Evolutionary conservation across 2,329 filamentous ascomycete species (phyloP), one percentile per base, ranked within the genome.

Genomic region (Peltaster fructicola): DNA sequence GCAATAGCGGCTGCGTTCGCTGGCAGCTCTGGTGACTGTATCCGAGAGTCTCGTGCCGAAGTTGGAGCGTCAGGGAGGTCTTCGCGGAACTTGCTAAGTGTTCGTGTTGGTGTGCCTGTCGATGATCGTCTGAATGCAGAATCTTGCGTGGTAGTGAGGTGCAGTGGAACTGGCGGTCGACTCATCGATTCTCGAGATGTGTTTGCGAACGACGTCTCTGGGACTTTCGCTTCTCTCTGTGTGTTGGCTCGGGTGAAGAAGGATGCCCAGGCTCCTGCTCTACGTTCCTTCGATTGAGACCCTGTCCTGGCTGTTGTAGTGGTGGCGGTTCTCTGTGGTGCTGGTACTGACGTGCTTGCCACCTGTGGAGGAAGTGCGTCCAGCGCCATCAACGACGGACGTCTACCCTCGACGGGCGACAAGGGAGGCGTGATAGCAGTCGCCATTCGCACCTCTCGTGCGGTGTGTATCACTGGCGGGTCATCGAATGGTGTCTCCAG

Each of bases 51-150:
- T 6, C 82, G 79, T 7, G 81, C 80, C n/a, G 82, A 88, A 8
- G 84, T 51, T 2, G 80, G 77, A 25, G 81, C 64, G 44, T 93
- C 85, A 4, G 82, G 84, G 8, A 93, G 62, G 43, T 93, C 82
- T 54, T 95, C 85, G 23, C 78, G 68, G 55, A 95, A 95, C 28
- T 80, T 84, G 17, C 84, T 93, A 51, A 79, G 73, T 4, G 81
- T 88, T 28, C 84, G 70, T 41, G 77, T 75, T 5, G 81, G 75
- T 5, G 73, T 58, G 18, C 58, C 61, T 11, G 63, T 61, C 22
- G 56, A 54, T 27, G 58, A 51, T 29, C 60, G 57, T 16, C 56
- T 49, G 24, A 42, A 48, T 25, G 37, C 44, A 19, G 43, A 37
- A 30, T 47, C 52, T 12, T 36, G 28, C 7, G 30, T 41, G 25